These are phyloP conservation scores for Annulohypoxylon truncatum DNA, from an alignment of 2,329 filamentous ascomycete species.

Conservation along the genomic window DNA sequence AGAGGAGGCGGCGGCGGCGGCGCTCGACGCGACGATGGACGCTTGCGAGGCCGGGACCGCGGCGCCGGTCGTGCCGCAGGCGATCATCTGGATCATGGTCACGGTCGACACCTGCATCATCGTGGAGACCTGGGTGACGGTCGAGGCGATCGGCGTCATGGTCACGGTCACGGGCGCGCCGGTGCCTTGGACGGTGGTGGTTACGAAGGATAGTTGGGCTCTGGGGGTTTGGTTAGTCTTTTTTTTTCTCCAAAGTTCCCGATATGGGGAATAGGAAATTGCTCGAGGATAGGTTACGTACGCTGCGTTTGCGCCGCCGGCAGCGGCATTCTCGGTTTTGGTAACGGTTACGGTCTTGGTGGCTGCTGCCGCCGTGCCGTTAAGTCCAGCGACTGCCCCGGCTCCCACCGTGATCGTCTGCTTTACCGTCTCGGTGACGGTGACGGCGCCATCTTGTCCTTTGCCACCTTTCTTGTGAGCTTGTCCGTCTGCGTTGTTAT, in stretches of 20 bases:
- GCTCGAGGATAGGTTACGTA: conserved; percentile 20
- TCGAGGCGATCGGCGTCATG: conserved; percentile 51
- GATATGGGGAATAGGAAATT: background rate
- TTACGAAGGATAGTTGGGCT: conserved; percentile 53
- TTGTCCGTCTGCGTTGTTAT: conserved; percentile 13
- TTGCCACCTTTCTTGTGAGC: conserved; percentile 34
- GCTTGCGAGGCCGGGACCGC: conserved; percentile 42
- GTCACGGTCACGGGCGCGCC: conserved; percentile 51
- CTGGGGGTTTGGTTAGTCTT: background rate
- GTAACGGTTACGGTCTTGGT: conserved; percentile 46
- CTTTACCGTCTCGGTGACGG: conserved; percentile 50
- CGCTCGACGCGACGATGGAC: conserved; percentile 44
- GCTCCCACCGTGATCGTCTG: conserved; percentile 53
- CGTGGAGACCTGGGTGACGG: conserved; percentile 26
- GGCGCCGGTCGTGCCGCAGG: conserved; percentile 42
- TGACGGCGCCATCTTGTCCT: conserved; percentile 38
- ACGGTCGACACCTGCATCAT: conserved; percentile 45
- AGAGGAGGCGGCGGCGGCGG: conserved; percentile 42
- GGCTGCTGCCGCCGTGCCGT: conserved; percentile 41
- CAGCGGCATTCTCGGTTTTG: conserved; percentile 33
- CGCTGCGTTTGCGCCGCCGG: conserved; percentile 21
- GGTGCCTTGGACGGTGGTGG: conserved; percentile 50
- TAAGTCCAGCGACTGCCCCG: conserved; percentile 46
- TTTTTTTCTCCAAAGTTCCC: background rate
- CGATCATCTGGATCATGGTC: conserved; percentile 49